Conservation (phyloP, 176 grass and related monocot species). For the Themeda triandra region DNA sequence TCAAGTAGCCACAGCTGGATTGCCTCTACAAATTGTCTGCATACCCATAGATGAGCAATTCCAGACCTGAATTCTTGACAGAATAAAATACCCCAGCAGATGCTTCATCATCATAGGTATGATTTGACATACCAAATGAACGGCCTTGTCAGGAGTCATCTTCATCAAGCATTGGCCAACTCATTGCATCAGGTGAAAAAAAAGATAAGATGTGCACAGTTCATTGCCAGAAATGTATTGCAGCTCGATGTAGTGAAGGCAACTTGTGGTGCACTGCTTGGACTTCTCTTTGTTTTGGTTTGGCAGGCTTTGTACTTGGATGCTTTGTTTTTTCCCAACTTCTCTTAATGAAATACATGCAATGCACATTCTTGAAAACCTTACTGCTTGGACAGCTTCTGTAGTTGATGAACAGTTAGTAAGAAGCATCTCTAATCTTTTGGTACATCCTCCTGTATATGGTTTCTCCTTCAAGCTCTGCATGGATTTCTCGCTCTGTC, state of each 20-base stretch:
- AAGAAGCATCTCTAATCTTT: conserved; percentile 37
- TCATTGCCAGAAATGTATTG: background rate
- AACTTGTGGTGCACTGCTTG: background rate
- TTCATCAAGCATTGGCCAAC: background rate
- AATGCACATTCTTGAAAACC: background rate
- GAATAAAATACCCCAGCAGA: background rate
- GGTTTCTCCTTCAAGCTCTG: conserved; percentile 67
- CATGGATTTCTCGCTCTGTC: conserved; percentile 94
- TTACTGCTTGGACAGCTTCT: conserved; percentile 7
- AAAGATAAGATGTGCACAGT: background rate
- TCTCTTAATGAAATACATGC: background rate
- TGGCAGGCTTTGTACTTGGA: background rate
- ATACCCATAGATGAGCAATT: background rate
- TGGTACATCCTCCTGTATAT: conserved; percentile 95
- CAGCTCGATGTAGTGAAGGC: background rate
- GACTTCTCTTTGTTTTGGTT: background rate
- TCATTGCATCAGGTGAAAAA: background rate
- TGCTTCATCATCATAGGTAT: background rate
- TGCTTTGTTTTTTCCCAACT: background rate
- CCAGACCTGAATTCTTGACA: background rate
- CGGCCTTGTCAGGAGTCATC: background rate
- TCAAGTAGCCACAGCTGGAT: background rate
- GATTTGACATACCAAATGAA: background rate
- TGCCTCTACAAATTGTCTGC: background rate
- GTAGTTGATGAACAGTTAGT: background rate